Percentiles rank a stretch among this genome's conserved stretches.
phyloP scores from a whole-genome alignment of 1,284 basidiomycete genomes.

The Naganishia albida region DNA sequence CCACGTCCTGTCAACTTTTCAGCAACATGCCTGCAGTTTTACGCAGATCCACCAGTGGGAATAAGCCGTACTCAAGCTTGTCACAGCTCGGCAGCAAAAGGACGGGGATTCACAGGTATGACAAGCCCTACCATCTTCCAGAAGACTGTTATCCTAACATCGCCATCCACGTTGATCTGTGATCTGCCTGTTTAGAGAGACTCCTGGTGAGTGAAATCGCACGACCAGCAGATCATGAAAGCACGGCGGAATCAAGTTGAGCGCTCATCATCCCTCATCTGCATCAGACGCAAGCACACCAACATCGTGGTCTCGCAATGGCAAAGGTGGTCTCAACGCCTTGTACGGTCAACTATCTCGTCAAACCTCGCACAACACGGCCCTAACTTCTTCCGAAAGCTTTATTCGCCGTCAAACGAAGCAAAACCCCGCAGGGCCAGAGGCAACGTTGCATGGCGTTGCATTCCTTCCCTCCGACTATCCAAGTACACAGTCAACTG shows the following conservation, averaged over 20 bases:
- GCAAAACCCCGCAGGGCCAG: not conserved
- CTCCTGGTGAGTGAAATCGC: not conserved
- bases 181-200: not conserved
- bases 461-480: not conserved
- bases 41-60: constrained; percentile 6
- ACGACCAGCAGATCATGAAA: not conserved
- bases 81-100: constrained; percentile 12
- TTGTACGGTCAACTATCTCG: constrained; percentile 3
- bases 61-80: constrained; percentile 10
- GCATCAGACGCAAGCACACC: too few relatives aligned
- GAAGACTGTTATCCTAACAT: not conserved
- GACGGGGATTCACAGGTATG: not conserved
- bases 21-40: not conserved
- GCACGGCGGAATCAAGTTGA: not conserved
- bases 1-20: not conserved
- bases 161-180: not conserved
- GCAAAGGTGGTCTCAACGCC: constrained; percentile 10
- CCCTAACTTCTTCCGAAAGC: not conserved
- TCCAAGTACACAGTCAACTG: not conserved
- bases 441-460: not conserved
- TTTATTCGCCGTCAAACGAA: not conserved
- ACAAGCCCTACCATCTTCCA: not conserved
- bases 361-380: constrained; percentile 7
- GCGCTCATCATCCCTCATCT: not conserved
- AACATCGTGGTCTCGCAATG: not conserved